phyloP scores from a whole-genome alignment of 345 rosid genomes.

The Noccaea caerulescens region DNA sequence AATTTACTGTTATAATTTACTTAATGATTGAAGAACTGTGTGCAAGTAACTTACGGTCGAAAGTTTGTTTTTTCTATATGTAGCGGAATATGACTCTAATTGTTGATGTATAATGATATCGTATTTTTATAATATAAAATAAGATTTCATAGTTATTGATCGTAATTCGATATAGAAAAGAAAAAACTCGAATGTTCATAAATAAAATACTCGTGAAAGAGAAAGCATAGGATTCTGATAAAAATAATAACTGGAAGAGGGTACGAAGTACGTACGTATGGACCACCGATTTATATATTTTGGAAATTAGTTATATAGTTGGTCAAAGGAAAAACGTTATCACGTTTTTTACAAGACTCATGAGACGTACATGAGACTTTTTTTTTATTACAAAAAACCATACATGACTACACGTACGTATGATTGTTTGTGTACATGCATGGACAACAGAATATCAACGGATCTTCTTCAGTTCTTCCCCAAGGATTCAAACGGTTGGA shows the following conservation, averaged over 20 bases:
- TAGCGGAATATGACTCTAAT: no score
- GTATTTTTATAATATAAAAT: background rate
- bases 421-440: no score
- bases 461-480: no score
- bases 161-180: no score
- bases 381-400: background rate
- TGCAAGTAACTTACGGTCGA: background rate
- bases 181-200: no score
- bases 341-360: conserved; percentile 15
- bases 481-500: no score
- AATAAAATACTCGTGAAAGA: background rate
- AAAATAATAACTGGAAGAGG: conserved; percentile 29
- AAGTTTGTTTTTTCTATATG: background rate
- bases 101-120: background rate
- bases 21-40: background rate
- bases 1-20: background rate
- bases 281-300: conserved; percentile 33
- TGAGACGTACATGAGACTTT: conserved; percentile 13
- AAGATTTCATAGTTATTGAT: background rate
- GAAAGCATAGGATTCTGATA: conserved; percentile 37
- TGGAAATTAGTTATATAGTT: conserved; percentile 24
- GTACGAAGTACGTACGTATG: conserved; percentile 17
- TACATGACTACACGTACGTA: background rate
- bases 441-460: no score
- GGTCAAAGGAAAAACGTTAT: conserved; percentile 7